These are phyloP conservation scores for Delphinella strobiligena DNA, from an alignment of 2,329 filamentous ascomycete genomes.

Conservation along the genomic window DNA sequence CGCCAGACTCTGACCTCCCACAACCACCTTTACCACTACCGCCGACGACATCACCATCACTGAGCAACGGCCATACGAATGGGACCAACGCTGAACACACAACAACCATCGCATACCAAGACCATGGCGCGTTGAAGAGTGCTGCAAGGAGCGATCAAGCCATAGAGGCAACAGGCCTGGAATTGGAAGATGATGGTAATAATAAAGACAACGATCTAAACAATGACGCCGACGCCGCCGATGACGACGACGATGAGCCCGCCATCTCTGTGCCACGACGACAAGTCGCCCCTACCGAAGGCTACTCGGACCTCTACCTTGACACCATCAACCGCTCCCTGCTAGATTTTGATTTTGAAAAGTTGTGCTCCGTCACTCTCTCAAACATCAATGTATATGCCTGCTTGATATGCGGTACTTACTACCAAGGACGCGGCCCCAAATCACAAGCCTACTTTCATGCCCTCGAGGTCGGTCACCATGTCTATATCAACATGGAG, in stretches of 20 bases:
- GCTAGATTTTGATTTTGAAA: slow-evolving; percentile 97
- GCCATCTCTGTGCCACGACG: slow-evolving; percentile 41
- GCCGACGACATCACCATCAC: slow-evolving; percentile 9
- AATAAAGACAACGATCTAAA: too few relatives aligned
- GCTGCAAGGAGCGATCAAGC: too few relatives aligned
- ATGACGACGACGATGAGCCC: slow-evolving; percentile 17
- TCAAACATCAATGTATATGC: slow-evolving; percentile 99
- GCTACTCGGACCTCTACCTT: slow-evolving; percentile 91
- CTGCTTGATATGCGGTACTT: slow-evolving; percentile 93
- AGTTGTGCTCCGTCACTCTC: slow-evolving; percentile 88
- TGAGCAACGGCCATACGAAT: slow-evolving; percentile 15
- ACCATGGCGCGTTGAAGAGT: too few relatives aligned
- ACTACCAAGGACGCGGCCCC: slow-evolving; percentile 85
- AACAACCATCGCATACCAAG: too few relatives aligned
- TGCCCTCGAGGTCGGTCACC: slow-evolving; percentile 85
- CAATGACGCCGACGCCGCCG: slow-evolving; percentile 4
- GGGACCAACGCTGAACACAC: too few relatives aligned
- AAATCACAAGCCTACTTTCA: slow-evolving; percentile 98
- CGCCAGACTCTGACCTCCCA: slow-evolving; percentile 20
- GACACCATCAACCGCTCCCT: slow-evolving; percentile 91
- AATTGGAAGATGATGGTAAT: slow-evolving; percentile 23
- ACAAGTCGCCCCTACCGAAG: slow-evolving; percentile 68
- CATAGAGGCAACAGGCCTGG: slow-evolving; percentile 21
- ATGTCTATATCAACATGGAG: slow-evolving; percentile 97
- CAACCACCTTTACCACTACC: slow-evolving; percentile 14